Evolutionary conservation across 768 basidiomycete species (phyloP).

Genomic region (Mycena capillaripes): DNA sequence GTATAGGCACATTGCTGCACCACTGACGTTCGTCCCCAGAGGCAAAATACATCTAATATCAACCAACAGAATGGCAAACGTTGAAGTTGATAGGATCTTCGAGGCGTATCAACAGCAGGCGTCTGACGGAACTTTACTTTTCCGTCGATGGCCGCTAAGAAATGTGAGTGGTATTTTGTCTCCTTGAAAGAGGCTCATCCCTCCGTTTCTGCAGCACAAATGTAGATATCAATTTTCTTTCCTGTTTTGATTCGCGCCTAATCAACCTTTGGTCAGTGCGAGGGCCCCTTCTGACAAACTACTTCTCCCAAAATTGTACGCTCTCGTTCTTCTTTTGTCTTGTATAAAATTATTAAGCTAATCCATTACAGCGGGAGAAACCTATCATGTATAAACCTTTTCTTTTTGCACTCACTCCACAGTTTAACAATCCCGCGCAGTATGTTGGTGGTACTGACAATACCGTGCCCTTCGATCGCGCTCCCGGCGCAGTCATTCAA

Average conservation of each 20-base stretch:
- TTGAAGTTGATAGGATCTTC: conserved; percentile 73
- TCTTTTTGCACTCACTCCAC: not conserved
- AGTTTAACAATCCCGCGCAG: conserved; percentile 49
- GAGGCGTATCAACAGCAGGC: conserved; percentile 78
- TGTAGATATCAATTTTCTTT: conserved; percentile 56
- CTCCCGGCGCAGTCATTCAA: conserved; percentile 69
- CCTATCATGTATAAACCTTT: conserved; percentile 78
- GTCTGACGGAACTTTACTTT: conserved; percentile 63
- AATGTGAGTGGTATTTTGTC: conserved; percentile 57
- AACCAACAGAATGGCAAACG: conserved; percentile 53
- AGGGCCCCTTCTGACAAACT: conserved; percentile 80
- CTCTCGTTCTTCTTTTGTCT: conserved; percentile 20
- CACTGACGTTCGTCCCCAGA: conserved; percentile 46
- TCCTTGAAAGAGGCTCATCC: conserved; percentile 10
- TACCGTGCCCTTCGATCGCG: conserved; percentile 74
- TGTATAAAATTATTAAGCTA: not conserved
- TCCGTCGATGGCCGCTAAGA: conserved; percentile 81
- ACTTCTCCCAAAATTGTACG: conserved; percentile 89
- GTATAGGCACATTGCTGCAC: conserved; percentile 15
- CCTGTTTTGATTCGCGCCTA: not conserved
- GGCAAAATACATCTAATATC: conserved; percentile 75
- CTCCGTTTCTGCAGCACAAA: conserved; percentile 68
- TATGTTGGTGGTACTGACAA: conserved; percentile 85
- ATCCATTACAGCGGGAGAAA: conserved; percentile 71
- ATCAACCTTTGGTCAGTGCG: conserved; percentile 61